Evolutionary conservation across 2,329 filamentous ascomycete genomes (phyloP), one percentile per base, ranked within the genome.

Genomic region (Fusarium austroafricanum): DNA sequence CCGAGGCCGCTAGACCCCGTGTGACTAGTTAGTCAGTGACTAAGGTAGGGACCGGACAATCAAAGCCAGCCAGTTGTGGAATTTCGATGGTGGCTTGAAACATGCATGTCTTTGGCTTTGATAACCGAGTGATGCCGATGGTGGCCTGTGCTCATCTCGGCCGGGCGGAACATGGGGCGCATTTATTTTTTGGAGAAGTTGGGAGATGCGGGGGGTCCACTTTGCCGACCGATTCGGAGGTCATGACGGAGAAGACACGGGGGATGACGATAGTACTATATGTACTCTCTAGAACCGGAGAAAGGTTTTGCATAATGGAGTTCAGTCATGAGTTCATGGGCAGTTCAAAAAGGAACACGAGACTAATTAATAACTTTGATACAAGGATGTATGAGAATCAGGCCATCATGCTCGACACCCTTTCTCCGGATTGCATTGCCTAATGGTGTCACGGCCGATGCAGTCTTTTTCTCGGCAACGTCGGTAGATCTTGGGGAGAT

Each of bases 51-150:
- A 23, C 21, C 26, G 26, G 26, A 26, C 26, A 26, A 26, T 26
- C 26, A 26, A 26, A 26, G 26, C 7, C 23, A 26, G 23, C 5
- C 26, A 26, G 26, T 62, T 67, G 57, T 67, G 43, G 57, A 62
- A 37, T 37, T n/a, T n/a, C 17, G 26, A 20, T 20, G 12, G 49
- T 33, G 29, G 31, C 26, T 35, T 49, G 14, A 38, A 33, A 37
- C 17, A 35, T 53, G 23, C 26, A 38, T 38, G 4, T 5, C 21
- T 50, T 28, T 40, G 49, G 43, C 23, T 20, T 35, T 40, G 51
- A 67, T 74, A 73, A 71, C 72, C 72, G 72, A 74, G 44, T 62
- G 64, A 63, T 67, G 70, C 71, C 71, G 71, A 73, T 62, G n/a
- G 10, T 71, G 70, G 72, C 73, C 72, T 63, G 72, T 74, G 72